A percentile compares a stretch with the other conserved stretches of the same genome.
These are phyloP conservation scores for Botryotinia convoluta DNA, from an alignment of 2,329 filamentous ascomycete genomes.

Conservation along the genomic window DNA sequence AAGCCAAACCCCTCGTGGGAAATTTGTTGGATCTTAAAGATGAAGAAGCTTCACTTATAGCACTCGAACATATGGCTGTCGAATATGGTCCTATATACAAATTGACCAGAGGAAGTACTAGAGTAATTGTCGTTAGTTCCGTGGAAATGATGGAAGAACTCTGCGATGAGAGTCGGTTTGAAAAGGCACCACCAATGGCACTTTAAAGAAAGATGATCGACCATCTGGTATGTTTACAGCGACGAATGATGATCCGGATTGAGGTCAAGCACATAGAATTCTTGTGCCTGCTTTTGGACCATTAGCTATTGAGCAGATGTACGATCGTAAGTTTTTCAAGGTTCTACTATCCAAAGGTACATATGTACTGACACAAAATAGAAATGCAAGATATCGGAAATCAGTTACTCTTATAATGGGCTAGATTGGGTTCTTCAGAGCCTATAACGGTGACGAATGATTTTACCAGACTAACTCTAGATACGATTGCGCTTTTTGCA, in stretches of 20 bases:
- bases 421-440: slow-evolving; percentile 54
- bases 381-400: slow-evolving; percentile 65
- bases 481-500: slow-evolving; percentile 65
- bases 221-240: slow-evolving; percentile 24
- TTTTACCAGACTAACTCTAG: slow-evolving; percentile 68
- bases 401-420: slow-evolving; percentile 65
- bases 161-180: slow-evolving; percentile 8
- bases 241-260: slow-evolving; percentile 48
- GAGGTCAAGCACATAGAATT: slow-evolving; percentile 64
- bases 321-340: slow-evolving; percentile 40
- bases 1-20: neutral
- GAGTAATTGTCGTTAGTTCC: neutral
- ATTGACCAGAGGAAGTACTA: neutral
- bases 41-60: neutral
- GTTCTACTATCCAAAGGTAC: neutral
- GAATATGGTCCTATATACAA: slow-evolving; percentile 12
- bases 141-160: slow-evolving; percentile 10
- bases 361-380: neutral
- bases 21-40: neutral
- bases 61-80: slow-evolving; percentile 9
- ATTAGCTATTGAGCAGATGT: slow-evolving; percentile 64
- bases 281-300: slow-evolving; percentile 68
- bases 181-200: slow-evolving; percentile 17
- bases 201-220: slow-evolving; percentile 20
- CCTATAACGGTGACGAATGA: slow-evolving; percentile 61